A percentile compares a stretch with the other conserved stretches of the same genome.
These are phyloP conservation scores for Fraxinus albicans DNA, from an alignment of 305 asterid genomes.

Conservation along the genomic window DNA sequence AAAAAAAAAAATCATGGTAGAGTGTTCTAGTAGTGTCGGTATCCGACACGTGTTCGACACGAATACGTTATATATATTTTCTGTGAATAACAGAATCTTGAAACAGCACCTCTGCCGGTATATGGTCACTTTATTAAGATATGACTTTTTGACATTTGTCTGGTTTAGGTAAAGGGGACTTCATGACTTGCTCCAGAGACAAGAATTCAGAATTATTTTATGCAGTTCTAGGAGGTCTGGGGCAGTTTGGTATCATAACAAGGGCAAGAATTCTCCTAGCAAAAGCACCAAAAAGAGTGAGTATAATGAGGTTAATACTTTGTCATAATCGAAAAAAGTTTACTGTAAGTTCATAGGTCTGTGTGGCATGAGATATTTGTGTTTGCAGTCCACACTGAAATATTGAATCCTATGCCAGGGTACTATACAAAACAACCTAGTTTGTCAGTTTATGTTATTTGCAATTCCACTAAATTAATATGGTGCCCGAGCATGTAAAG, in stretches of 20 bases:
- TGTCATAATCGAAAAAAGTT: not conserved
- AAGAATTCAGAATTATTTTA: not conserved
- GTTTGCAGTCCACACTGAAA: not conserved
- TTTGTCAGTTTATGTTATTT: not conserved
- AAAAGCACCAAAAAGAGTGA: not conserved
- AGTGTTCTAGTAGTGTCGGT: too few relatives aligned
- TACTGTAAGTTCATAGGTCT: not conserved
- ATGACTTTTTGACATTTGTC: not conserved
- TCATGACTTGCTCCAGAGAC: constrained; percentile 42
- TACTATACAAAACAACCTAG: not conserved
- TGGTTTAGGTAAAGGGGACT: constrained; percentile 61
- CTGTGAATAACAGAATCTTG: not conserved
- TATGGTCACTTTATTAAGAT: too few relatives aligned
- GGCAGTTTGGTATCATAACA: not conserved
- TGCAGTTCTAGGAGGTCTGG: not conserved
- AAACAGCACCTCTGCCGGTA: not conserved
- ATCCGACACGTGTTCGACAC: too few relatives aligned
- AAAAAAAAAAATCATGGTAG: too few relatives aligned
- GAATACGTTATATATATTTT: not conserved
- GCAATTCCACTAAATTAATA: not conserved
- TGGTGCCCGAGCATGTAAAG: not conserved
- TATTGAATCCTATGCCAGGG: not conserved
- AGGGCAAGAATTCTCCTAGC: not conserved
- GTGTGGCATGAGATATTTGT: not conserved
- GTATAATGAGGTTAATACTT: not conserved